Conservation (phyloP, 225 moss, liverwort and hornwort species). For the Physcomitrellopsis africana region DNA sequence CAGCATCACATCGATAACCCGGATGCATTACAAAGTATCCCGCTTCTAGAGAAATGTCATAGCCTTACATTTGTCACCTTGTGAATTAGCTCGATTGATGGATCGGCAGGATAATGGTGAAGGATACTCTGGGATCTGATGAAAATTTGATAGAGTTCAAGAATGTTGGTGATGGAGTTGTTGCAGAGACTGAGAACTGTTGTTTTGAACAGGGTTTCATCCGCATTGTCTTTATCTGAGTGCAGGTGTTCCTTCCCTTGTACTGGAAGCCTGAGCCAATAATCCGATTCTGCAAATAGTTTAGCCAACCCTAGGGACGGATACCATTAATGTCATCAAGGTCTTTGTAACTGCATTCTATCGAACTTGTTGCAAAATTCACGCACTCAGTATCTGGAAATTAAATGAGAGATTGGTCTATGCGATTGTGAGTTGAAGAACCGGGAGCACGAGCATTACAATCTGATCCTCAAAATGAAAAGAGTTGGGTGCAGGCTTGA, state of each 20-base stretch:
- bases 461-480: slow-evolving; percentile 16
- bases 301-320: too few relatives aligned
- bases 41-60: not conserved
- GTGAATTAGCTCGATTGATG: not conserved
- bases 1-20: not conserved
- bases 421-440: not conserved
- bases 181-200: not conserved
- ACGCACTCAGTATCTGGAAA: not conserved
- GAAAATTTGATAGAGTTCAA: not conserved
- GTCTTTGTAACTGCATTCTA: not conserved
- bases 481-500: not conserved
- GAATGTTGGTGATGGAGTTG: not conserved
- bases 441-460: not conserved
- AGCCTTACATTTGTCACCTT: not conserved
- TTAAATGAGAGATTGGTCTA: not conserved
- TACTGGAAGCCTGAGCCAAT: not conserved
- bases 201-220: not conserved
- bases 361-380: not conserved
- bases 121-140: not conserved
- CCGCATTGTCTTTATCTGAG: not conserved
- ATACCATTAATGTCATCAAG: too few relatives aligned
- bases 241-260: not conserved
- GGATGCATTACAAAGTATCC: not conserved
- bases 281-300: too few relatives aligned
- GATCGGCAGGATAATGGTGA: not conserved